Base-by-base conservation (phyloP, 2,329 filamentous ascomycete genomes). In the Alternaria gansuensis region DNA sequence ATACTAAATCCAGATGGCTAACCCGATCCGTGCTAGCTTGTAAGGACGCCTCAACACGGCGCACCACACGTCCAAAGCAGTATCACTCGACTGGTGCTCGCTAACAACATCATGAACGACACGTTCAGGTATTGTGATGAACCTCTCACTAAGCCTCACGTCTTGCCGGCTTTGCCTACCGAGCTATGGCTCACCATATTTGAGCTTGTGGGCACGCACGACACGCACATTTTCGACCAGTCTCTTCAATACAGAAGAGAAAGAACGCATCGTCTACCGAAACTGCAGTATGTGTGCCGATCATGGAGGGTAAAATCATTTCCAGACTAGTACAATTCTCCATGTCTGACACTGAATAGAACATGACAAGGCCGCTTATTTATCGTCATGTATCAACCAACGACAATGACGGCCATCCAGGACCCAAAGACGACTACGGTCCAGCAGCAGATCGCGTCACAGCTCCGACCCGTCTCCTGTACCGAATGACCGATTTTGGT, bases 181-280 rank as follows among this genome's bases (percentile, higher is more conserved):
- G 53, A 55, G 14, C 41, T 52, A 17, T 57, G 55, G 55, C 33
- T 40, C 24, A 36, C 34, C 14, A 48, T 57, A 43, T 53, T 57
- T 26, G 41, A 53, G 34, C 49, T 41, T 24, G 17, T 40, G 29
- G 37, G 41, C 28, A 46, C 34, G 0, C 23, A 43, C 36, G 41
- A 57, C 37, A 29, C 44, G 11, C 49, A 57, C 49, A 48, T 57
- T n/a, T 57, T 53, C 23, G 28, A 43, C 13, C 55, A 53, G 5
- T 49, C 55, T 23, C 26, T 11, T 21, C 5, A 24, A 8, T 53
- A 48, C 2, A 31, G 43, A 17, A 14, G 14, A 29, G 26, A n/a
- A 10, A 17, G 21, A 13, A 39, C 29, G 1, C 21, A 21, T 14
- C 17, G 34, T 21, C 34, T 57, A 14, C 55, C 48, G 13, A 41